Evolutionary conservation across 106 monocot species (phyloP).

Genomic region (Vanilla planifolia): DNA sequence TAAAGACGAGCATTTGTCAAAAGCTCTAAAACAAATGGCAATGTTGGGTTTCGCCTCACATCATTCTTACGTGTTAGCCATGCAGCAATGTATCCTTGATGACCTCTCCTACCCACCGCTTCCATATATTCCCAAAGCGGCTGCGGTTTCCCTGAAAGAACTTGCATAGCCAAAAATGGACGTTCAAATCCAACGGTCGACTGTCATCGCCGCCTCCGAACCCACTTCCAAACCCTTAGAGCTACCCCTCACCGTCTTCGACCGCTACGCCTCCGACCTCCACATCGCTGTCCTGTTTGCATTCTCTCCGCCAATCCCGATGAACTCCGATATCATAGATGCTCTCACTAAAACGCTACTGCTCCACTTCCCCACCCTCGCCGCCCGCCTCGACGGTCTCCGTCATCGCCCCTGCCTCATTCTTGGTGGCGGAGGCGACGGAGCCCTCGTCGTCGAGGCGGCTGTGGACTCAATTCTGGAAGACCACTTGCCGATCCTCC

Average conservation of each 20-base stretch:
- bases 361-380: conserved; percentile 23
- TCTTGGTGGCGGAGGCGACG: conserved; percentile 14
- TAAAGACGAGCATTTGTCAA: too few relatives aligned
- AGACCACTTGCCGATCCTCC: conserved; percentile 9
- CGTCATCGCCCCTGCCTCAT: conserved; percentile 9
- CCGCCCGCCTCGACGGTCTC: conserved; percentile 3
- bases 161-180: too few relatives aligned
- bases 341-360: conserved; percentile 20
- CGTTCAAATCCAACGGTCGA: conserved; percentile 19
- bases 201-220: conserved; percentile 4
- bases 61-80: too few relatives aligned
- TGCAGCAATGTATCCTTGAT: too few relatives aligned
- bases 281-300: conserved; percentile 31
- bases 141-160: too few relatives aligned
- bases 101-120: too few relatives aligned
- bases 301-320: conserved; percentile 29
- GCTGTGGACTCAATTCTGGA: neutral
- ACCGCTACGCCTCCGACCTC: conserved; percentile 22
- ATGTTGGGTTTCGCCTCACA: too few relatives aligned
- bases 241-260: conserved; percentile 42
- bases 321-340: conserved; percentile 18
- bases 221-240: neutral
- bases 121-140: too few relatives aligned
- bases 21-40: too few relatives aligned
- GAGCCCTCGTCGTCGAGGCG: conserved; percentile 26